Evolutionary conservation across 495 filamentous ascomycete species (phyloP).

Genomic region (Xylaria acuta): DNA sequence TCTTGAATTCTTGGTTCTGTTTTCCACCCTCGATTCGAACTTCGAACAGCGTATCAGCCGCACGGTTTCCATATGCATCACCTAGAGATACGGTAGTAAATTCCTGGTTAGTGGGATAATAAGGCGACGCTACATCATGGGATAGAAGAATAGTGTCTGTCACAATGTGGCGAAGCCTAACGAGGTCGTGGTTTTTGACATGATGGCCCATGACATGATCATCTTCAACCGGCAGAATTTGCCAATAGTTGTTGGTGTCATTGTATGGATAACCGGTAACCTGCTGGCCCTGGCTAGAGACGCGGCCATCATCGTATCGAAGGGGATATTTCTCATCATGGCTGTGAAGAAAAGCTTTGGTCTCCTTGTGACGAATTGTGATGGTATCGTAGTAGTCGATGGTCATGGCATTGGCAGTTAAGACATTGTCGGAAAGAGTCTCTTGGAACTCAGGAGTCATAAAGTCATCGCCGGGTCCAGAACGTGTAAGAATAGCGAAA

Average conservation of each 20-base stretch:
- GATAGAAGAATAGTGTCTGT: constrained; percentile 88
- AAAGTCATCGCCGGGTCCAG: constrained; percentile 96
- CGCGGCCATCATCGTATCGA: constrained; percentile 95
- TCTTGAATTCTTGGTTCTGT: constrained; percentile 81
- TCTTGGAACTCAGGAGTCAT: constrained; percentile 99
- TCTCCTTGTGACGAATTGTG: constrained; percentile 92
- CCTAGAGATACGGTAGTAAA: constrained; percentile 84
- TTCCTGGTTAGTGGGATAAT: constrained; percentile 96
- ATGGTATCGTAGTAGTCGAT: constrained; percentile 92
- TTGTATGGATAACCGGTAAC: constrained; percentile 98
- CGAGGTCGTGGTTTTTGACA: constrained; percentile 84
- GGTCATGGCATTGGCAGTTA: constrained; percentile 82
- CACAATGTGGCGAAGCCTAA: constrained; percentile 85
- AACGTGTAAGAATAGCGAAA: constrained; percentile 85
- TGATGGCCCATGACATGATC: constrained; percentile 61
- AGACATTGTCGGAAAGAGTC: constrained; percentile 90
- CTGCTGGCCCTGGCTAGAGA: constrained; percentile 97
- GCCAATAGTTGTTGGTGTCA: constrained; percentile 99
- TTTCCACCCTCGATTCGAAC: constrained; percentile 89
- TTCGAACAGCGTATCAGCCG: constrained; percentile 93
- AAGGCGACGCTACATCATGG: constrained; percentile 99
- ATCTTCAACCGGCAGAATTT: constrained; percentile 76
- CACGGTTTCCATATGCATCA: constrained; percentile 75
- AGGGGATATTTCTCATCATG: constrained; percentile 89
- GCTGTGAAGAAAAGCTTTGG: constrained; percentile 93